Evolutionary conservation across 768 basidiomycete genomes (phyloP), one percentile per base, ranked within the genome.

Genomic region (Agaricus bisporus): DNA sequence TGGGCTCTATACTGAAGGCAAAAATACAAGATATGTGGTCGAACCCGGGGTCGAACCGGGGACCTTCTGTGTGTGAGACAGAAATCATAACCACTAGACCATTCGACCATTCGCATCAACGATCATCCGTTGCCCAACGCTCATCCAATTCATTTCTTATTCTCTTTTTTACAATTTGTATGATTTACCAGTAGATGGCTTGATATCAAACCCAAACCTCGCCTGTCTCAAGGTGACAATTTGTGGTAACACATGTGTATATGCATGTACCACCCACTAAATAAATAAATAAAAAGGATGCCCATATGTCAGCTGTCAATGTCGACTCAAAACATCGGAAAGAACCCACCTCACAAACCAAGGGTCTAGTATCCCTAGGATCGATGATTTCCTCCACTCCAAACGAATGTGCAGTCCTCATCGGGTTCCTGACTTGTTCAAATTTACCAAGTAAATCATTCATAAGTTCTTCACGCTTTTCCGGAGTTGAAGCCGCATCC

Each of bases 61-160:
- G 66, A 67, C 65, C 68, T 64, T 66, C 63, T 65, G 65, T 61
- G 68, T 65, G 65, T 67, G 61, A 66, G 61, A 62, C 72, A 73
- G 71, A 76, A 69, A 74, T 72, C 71, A 76, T 75, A 75, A 75
- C 74, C 74, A 73, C 74, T 75, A 75, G 72, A 72, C 74, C 71
- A 76, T 70, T 76, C 70, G 70, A 76, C 73, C 74, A 39, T 48
- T 52, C 29, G 25, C 22, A n/a, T n/a, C n/a, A n/a, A n/a, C n/a
- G n/a, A n/a, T n/a, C n/a, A n/a, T n/a, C n/a, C n/a, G n/a, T n/a
- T n/a, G n/a, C n/a, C n/a, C n/a, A n/a, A n/a, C n/a, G n/a, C n/a
- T n/a, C n/a, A n/a, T 22, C 22, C 22, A 22, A 22, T 4, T 4
- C 22, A 22, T 22, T 22, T 22, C 22, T 22, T 22, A 22, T 22